Conservation (phyloP, 352 stramenopile species). For the Globisporangium yorkense region DNA sequence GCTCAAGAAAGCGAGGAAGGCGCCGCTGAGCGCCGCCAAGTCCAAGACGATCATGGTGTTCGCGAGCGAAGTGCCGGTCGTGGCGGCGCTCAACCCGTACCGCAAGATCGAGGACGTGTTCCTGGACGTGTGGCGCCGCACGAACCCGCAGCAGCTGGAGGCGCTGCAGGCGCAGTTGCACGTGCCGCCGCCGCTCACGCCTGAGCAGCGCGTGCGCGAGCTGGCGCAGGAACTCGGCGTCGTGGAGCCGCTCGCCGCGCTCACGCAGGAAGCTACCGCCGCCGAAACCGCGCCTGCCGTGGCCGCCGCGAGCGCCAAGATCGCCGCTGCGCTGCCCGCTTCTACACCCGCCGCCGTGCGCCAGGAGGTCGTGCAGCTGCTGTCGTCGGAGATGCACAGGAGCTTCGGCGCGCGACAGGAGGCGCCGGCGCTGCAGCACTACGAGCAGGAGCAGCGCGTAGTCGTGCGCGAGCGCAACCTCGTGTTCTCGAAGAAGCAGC, state of each 20-base stretch:
- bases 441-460: constrained; percentile 51
- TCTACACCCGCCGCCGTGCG: constrained; percentile 42
- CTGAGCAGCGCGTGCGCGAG: constrained; percentile 44
- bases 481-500: constrained; percentile 65
- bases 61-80: constrained; percentile 80
- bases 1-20: constrained; percentile 5
- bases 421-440: constrained; percentile 56
- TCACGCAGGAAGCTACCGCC: constrained; percentile 43
- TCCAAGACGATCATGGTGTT: constrained; percentile 64
- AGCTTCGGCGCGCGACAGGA: constrained; percentile 64
- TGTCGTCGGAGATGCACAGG: constrained; percentile 79
- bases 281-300: constrained; percentile 40
- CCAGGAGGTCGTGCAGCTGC: constrained; percentile 63
- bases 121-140: constrained; percentile 71
- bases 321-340: constrained; percentile 41
- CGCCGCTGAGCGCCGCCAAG: background rate
- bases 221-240: constrained; percentile 52
- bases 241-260: constrained; percentile 41
- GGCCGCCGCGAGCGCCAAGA: constrained; percentile 34
- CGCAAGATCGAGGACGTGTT: constrained; percentile 84
- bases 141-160: constrained; percentile 56
- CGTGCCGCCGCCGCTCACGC: constrained; percentile 31
- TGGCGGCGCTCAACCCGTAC: constrained; percentile 77
- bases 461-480: constrained; percentile 67
- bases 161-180: constrained; percentile 40